Percentiles rank a stretch among this genome's conserved stretches.
phyloP scores from a whole-genome alignment of 352 stramenopile genomes.

The Elongisporangium prolatum region DNA sequence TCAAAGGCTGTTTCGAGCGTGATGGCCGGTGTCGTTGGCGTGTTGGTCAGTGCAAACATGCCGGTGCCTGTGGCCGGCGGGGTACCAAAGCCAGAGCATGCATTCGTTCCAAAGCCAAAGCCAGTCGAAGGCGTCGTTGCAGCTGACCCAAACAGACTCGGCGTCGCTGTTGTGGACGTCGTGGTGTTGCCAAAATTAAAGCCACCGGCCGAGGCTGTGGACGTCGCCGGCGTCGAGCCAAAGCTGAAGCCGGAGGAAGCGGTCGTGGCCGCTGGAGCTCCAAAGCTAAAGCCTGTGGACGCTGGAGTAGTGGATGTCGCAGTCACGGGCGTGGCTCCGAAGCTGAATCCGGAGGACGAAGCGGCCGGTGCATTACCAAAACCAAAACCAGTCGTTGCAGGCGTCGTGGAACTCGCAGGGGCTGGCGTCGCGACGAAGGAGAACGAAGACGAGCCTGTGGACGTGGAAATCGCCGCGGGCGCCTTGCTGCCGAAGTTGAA shows the following conservation, averaged over 20 bases:
- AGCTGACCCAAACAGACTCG: slow-evolving; percentile 20
- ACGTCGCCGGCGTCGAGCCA: slow-evolving; percentile 10
- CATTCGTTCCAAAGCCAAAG: slow-evolving; percentile 14
- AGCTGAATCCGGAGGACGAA: slow-evolving; percentile 12
- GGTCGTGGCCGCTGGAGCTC: slow-evolving; percentile 7
- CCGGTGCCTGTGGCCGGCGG: slow-evolving; percentile 6
- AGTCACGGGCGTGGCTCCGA: slow-evolving; percentile 3
- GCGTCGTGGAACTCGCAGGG: slow-evolving; percentile 5
- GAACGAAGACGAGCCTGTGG: slow-evolving; percentile 15
- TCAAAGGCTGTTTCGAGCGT: slow-evolving; percentile 77
- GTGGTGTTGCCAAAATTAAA: slow-evolving; percentile 20
- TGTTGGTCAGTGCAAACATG: slow-evolving; percentile 8
- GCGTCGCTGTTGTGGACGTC: slow-evolving; percentile 4
- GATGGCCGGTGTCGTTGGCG: slow-evolving; percentile 30
- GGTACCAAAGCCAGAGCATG: slow-evolving; percentile 1
- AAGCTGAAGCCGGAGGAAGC: slow-evolving; percentile 24
- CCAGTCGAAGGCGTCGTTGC: slow-evolving; percentile 4
- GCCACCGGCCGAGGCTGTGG: slow-evolving; percentile 12
- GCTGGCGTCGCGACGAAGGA: slow-evolving; percentile 22
- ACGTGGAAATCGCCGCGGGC: slow-evolving; percentile 8
- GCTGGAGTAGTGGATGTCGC: slow-evolving; percentile 6
- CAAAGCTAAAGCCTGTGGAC: slow-evolving; percentile 17
- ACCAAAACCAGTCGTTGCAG: slow-evolving; percentile 16
- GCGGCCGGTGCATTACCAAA: slow-evolving; percentile 14
- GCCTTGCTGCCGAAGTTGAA: slow-evolving; percentile 14